Evolutionary conservation across 2,329 filamentous ascomycete genomes (phyloP), one percentile per base, ranked within the genome.

Genomic region (Rhynchosporium secalis): DNA sequence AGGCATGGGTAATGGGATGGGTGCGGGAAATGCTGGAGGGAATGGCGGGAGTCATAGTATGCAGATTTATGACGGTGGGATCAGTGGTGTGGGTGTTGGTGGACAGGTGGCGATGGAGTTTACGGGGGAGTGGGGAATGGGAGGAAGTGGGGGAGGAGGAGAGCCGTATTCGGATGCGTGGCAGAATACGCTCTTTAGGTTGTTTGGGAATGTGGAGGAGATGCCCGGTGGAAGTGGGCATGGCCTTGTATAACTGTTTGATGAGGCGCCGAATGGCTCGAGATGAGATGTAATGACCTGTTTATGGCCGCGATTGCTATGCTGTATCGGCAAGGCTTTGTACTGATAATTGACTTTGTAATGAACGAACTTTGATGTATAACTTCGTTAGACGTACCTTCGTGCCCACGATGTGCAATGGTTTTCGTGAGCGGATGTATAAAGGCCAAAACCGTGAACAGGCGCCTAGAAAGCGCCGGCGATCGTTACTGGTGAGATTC

Each of bases 81-180:
- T 58, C 2, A 46, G 31, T 7, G 47, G 47, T 52, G 6, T 54
- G 54, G 15, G 60, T 36, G 33, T 43, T 8, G 36, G 51, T 3
- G 36, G 45, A 12, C 26, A 45, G 33, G 33, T 41, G 29, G 20
- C 38, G 29, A 33, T 45, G 29, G 51, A 45, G 38, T 48, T 51
- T 40, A 31, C 28, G 29, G 36, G 12, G 26, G 55, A 56, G 12
- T 38, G 36, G 20, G 38, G 51, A 33, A 43, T 57, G 26, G 58
- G 61, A 26, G 63, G 57, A 3, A 43, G 54, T 15, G 61, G 61
- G 58, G 40, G 54, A 33, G 46, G 61, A 20, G 46, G 20, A 40
- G 63, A 62, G 52, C 60, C 62, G 56, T 65, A 63, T 31, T 49
- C 58, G 20, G 64, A 63, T 62, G 61, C 61, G 31, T 65, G 64